Conservation (phyloP, 768 basidiomycete species). For the Austroboletus festivus region DNA sequence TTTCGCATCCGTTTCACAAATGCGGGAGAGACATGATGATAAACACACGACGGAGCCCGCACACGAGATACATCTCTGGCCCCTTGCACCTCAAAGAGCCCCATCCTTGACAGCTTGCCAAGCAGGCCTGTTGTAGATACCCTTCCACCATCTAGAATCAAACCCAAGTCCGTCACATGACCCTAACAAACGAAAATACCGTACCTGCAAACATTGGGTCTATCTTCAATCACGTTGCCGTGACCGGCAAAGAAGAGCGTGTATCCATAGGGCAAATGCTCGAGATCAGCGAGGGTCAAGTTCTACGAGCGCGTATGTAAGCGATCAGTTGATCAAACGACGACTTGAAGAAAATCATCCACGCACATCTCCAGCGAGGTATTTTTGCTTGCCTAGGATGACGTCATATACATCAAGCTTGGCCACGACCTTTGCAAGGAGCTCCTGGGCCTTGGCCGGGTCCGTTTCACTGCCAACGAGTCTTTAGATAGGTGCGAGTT, state of each 20-base stretch:
- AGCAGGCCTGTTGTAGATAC: constrained; percentile 40
- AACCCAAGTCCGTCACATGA: too few relatives aligned
- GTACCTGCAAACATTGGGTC: constrained; percentile 46
- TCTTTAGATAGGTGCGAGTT: constrained; percentile 6
- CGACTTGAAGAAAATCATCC: background rate
- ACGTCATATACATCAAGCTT: constrained; percentile 51
- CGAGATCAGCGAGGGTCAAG: constrained; percentile 56
- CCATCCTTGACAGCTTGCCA: constrained; percentile 47
- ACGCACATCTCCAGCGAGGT: constrained; percentile 55
- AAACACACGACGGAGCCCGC: background rate
- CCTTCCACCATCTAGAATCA: constrained; percentile 50
- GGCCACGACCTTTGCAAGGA: constrained; percentile 19
- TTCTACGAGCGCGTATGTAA: too few relatives aligned
- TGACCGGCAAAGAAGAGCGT: constrained; percentile 23
- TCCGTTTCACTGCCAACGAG: constrained; percentile 21
- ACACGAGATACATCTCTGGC: too few relatives aligned
- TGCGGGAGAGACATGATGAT: too few relatives aligned
- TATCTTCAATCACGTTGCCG: constrained; percentile 28
- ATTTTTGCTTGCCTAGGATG: constrained; percentile 53
- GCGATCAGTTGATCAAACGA: background rate
- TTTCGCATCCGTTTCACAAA: too few relatives aligned
- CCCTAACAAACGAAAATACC: constrained; percentile 4
- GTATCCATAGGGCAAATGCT: constrained; percentile 50
- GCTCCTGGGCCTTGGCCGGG: constrained; percentile 14
- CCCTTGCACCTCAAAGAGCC: constrained; percentile 3